phyloP scores from a whole-genome alignment of 805 yeast species.

The Cyberlindnera xylosilytica region DNA sequence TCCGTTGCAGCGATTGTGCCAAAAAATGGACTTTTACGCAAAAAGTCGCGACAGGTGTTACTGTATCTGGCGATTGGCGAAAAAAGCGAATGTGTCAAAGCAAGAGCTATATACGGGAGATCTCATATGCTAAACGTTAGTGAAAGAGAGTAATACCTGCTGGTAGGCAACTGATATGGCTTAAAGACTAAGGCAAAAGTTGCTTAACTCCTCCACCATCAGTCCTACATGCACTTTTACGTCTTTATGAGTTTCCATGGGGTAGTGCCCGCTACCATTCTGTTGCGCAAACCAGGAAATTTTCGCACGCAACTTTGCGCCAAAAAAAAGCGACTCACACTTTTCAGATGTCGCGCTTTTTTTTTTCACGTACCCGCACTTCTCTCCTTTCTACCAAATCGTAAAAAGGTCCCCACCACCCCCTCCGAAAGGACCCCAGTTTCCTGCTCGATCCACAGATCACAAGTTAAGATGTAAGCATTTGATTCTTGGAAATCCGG shows the following conservation, averaged over 20 bases:
- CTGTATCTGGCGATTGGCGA: background rate
- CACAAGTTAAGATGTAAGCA: constrained; percentile 18
- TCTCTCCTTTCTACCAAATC: constrained; percentile 5
- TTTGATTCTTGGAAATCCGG: background rate
- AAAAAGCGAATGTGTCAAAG: background rate
- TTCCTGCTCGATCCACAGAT: constrained; percentile 11
- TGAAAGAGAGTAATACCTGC: background rate
- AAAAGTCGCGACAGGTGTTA: background rate
- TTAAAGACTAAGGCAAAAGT: too few species aligned
- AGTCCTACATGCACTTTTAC: background rate
- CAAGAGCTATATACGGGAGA: too few species aligned
- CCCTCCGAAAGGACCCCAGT: constrained; percentile 11
- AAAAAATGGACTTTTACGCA: too few species aligned
- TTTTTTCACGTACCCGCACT: constrained; percentile 11
- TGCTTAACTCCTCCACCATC: too few species aligned
- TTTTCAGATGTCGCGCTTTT: constrained; percentile 3
- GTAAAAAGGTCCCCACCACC: constrained; percentile 1
- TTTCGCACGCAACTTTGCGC: constrained; percentile 15
- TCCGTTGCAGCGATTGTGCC: background rate
- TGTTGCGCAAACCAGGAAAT: background rate
- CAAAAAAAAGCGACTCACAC: constrained; percentile 14
- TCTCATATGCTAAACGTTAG: too few species aligned
- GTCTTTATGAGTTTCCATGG: background rate
- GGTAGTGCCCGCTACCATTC: background rate
- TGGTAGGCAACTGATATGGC: too few species aligned